These are phyloP conservation scores for Arctostaphylos glauca DNA, from an alignment of 148 eudicot genomes.

Conservation along the genomic window DNA sequence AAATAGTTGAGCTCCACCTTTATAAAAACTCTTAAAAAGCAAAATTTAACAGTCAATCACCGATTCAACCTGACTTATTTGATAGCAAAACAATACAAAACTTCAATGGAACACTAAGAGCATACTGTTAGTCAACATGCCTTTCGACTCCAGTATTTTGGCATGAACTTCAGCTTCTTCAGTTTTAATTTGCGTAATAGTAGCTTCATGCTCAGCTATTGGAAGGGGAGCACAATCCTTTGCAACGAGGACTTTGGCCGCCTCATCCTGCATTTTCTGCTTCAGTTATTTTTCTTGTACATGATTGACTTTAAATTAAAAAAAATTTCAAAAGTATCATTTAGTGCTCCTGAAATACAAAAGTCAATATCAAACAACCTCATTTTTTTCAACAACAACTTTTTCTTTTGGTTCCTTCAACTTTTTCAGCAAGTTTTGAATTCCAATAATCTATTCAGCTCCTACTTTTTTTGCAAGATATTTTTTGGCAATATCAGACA, in stretches of 20 bases:
- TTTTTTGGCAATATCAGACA: not conserved
- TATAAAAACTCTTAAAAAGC: not conserved
- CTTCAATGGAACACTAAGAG: not conserved
- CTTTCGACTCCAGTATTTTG: conserved; percentile 47
- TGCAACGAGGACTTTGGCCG: conserved; percentile 49
- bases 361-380: conserved; percentile 40
- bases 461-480: conserved; percentile 53
- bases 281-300: conserved; percentile 60
- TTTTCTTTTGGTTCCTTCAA: conserved; percentile 64
- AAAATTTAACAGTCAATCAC: not conserved
- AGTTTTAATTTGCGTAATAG: conserved; percentile 44
- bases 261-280: conserved; percentile 60
- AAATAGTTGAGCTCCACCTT: not conserved
- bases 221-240: conserved; percentile 57
- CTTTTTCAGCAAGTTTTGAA: conserved; percentile 37
- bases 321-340: not conserved
- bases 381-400: conserved; percentile 55
- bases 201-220: conserved; percentile 63
- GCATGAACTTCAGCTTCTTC: conserved; percentile 60
- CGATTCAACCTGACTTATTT: not conserved
- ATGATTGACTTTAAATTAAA: not conserved
- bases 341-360: not conserved
- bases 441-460: conserved; percentile 65
- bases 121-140: conserved; percentile 55
- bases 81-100: not conserved